A percentile compares a stretch with the other conserved stretches of the same genome.
Conservation (phyloP, 495 filamentous ascomycete genomes). For the Extremus antarcticus region DNA sequence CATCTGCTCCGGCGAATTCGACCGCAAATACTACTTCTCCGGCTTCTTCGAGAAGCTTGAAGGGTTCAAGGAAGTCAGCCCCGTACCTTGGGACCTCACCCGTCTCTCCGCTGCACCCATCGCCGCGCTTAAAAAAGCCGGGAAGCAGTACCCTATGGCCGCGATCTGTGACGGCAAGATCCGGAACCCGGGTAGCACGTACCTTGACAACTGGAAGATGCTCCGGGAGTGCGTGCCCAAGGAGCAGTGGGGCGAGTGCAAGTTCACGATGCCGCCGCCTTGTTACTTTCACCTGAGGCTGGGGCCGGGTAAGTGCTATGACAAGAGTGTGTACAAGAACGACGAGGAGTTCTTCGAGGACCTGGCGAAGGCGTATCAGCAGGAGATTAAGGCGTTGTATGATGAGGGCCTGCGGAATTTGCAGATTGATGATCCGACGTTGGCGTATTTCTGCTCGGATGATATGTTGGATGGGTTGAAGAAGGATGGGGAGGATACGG, state of each 20-base stretch:
- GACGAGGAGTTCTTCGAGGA: slow-evolving; percentile 29
- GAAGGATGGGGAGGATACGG: slow-evolving; percentile 27
- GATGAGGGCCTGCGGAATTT: slow-evolving; percentile 28
- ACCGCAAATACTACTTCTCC: slow-evolving; percentile 52
- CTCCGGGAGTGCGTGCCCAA: slow-evolving; percentile 40
- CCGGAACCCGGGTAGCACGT: slow-evolving; percentile 25
- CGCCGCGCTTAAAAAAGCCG: slow-evolving; percentile 18
- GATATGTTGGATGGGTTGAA: slow-evolving; percentile 26
- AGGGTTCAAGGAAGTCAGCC: slow-evolving; percentile 53
- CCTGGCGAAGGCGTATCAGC: slow-evolving; percentile 27
- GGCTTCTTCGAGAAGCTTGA: slow-evolving; percentile 60
- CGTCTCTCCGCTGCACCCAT: slow-evolving; percentile 17
- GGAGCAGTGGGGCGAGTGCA: slow-evolving; percentile 42
- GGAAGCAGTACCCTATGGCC: slow-evolving; percentile 30
- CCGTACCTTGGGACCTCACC: slow-evolving; percentile 53
- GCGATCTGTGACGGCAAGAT: slow-evolving; percentile 52
- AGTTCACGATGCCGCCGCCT: slow-evolving; percentile 53
- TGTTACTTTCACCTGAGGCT: slow-evolving; percentile 59
- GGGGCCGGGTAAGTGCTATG: slow-evolving; percentile 45
- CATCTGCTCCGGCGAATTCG: slow-evolving; percentile 65
- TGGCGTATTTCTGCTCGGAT: slow-evolving; percentile 32
- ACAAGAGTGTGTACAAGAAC: slow-evolving; percentile 11
- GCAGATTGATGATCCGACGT: slow-evolving; percentile 33
- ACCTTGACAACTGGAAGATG: slow-evolving; percentile 49
- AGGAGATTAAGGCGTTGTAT: slow-evolving; percentile 29